Conservation (phyloP, 78 protist species). For the Dictyostelium brefeldianum region DNA sequence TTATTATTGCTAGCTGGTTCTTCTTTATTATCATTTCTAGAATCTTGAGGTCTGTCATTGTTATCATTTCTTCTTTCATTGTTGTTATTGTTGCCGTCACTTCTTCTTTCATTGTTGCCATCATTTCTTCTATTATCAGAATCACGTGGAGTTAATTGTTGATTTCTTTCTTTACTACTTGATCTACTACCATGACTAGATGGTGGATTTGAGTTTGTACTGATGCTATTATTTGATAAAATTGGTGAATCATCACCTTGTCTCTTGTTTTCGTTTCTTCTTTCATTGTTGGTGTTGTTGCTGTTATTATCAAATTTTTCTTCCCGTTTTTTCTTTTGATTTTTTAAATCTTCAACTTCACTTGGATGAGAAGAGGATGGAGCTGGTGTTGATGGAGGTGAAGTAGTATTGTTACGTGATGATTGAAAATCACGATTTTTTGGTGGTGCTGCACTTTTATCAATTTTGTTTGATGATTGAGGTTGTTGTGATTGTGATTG, state of each 20-base stretch:
- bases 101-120: neutral
- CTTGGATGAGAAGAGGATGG: neutral
- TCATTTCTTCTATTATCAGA: too few relatives aligned
- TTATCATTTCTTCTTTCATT: neutral
- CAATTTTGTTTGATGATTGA: neutral
- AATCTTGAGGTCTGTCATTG: neutral
- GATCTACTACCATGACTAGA: neutral
- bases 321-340: conserved; percentile 1
- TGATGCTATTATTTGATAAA: neutral
- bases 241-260: neutral
- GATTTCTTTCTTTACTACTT: neutral
- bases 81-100: neutral
- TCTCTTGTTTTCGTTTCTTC: neutral
- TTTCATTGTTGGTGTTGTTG: too few relatives aligned
- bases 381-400: neutral
- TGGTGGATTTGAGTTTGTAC: neutral
- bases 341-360: conserved; percentile 2
- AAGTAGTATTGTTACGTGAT: neutral
- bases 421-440: neutral
- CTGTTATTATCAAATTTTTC: conserved; percentile 12
- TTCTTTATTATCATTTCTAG: neutral
- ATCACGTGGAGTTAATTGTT: conserved; percentile 12
- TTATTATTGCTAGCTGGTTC: neutral
- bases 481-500: neutral
- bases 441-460: neutral